Evolutionary conservation across 1,139 yeast genomes (phyloP), one percentile per base, ranked within the genome.

Genomic region (Saccharomyces pastorianus): DNA sequence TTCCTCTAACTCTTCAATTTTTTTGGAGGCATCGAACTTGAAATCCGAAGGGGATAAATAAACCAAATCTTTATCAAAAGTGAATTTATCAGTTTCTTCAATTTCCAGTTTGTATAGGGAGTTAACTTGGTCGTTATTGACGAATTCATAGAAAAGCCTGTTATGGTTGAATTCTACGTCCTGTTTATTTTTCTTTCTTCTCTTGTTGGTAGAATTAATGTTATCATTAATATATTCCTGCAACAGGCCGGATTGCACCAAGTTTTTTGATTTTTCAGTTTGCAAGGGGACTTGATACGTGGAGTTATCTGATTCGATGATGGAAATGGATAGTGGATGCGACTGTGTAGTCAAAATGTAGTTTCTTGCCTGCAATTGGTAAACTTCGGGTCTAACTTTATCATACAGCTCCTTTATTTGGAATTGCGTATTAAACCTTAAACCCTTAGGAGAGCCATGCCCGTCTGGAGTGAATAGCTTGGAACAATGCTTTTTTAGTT

Each of bases 1-100:
- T 6, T 53, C 44, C 48, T 61, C 58, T 46, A 68, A 50, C 42
- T 65, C 66, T 14, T 56, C 48, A 5, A 68, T 63, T 51, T 61
- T 65, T 6, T 53, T 57, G 14, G 51, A 6, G 2, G 62, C 59
- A 57, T 68, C 64, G 44, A 68, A 66, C 46, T 59, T 61, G 42
- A 68, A 69, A 48, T 63, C 66, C 9, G 58, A 59, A 9, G 55
- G 48, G 8, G 58, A 46, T 13, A 68, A 53, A 23, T 61, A 50
- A 1, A 66, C 55, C 13, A 53, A 51, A 38, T 58, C 58, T 9
- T 52, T 49, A n/a, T 60, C 58, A 29, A 56, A 58, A 7, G 58
- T 55, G 8, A 42, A 27, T 20, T 49, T 50, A 25, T 59, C 54
- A 6, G 53, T 50, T 9, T 48, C 60, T 3, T 56, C 51, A 17